Percentiles rank a stretch among this genome's conserved stretches.
These are phyloP conservation scores for Ceratocystis cubensis DNA, from an alignment of 2,329 filamentous ascomycete genomes.

Conservation along the genomic window DNA sequence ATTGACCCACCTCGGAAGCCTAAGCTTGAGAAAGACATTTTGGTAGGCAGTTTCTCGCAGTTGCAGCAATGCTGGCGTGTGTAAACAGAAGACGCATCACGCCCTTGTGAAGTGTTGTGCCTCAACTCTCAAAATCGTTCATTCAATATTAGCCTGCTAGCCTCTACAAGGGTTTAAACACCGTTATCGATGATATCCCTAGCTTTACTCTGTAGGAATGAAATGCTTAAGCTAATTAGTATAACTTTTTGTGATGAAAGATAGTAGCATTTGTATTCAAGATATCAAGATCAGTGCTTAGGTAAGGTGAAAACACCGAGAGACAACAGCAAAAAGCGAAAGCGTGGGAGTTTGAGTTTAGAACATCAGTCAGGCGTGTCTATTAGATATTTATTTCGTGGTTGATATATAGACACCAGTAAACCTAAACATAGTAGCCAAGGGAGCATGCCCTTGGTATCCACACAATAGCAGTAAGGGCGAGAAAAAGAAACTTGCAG, in stretches of 20 bases:
- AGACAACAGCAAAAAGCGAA: too few species aligned
- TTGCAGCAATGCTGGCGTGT: conserved; percentile 16
- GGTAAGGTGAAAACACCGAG: neutral
- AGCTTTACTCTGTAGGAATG: neutral
- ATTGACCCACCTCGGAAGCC: conserved; percentile 21
- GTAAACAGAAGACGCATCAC: neutral
- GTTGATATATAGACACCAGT: too few species aligned
- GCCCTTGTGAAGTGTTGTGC: neutral
- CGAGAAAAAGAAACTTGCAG: too few species aligned
- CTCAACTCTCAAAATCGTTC: neutral
- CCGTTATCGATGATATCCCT: neutral
- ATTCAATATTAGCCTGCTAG: neutral
- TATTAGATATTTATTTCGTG: too few species aligned
- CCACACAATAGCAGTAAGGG: too few species aligned
- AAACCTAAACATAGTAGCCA: too few species aligned
- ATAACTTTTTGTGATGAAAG: neutral
- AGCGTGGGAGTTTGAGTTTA: too few species aligned
- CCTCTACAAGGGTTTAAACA: neutral
- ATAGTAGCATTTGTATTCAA: neutral
- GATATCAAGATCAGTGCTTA: neutral
- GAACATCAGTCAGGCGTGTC: too few species aligned
- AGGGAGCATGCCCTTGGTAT: too few species aligned
- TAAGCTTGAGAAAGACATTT: conserved; percentile 16
- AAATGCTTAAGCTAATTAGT: neutral
- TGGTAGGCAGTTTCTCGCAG: conserved; percentile 14